phyloP scores from a whole-genome alignment of 148 eudicot species.

The Rheum nobile region DNA sequence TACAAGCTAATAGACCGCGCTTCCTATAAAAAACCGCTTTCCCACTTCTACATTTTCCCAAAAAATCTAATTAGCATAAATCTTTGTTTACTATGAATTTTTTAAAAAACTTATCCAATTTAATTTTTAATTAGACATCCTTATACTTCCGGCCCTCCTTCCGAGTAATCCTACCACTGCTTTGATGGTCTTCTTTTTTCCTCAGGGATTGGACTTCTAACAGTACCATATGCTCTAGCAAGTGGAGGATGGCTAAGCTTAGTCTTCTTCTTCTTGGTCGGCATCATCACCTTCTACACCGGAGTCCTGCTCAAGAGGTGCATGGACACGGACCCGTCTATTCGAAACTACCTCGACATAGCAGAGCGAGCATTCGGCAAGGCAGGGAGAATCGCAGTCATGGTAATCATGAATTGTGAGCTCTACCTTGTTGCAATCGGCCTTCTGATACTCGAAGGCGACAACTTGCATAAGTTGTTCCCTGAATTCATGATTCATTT shows the following conservation, averaged over 20 bases:
- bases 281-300: conserved; percentile 17
- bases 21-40: no score
- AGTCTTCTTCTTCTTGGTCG: conserved; percentile 13
- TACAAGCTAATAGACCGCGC: no score
- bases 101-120: no score
- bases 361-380: conserved; percentile 27
- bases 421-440: conserved; percentile 23
- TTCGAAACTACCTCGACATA: conserved; percentile 16
- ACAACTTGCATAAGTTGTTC: conserved; percentile 26
- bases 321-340: conserved; percentile 15
- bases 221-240: conserved; percentile 27
- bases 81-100: no score
- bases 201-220: conserved; percentile 28
- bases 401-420: conserved; percentile 22
- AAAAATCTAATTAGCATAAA: no score
- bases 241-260: conserved; percentile 30
- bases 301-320: conserved; percentile 18
- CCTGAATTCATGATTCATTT: conserved; percentile 15
- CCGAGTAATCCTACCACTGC: no score
- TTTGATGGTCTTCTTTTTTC: neutral
- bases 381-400: conserved; percentile 18
- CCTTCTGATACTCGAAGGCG: conserved; percentile 23
- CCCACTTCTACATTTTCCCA: no score
- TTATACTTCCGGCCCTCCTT: no score
- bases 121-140: no score